Conservation (phyloP, 257 asterid genomes). For the Jacaranda mimosifolia region DNA sequence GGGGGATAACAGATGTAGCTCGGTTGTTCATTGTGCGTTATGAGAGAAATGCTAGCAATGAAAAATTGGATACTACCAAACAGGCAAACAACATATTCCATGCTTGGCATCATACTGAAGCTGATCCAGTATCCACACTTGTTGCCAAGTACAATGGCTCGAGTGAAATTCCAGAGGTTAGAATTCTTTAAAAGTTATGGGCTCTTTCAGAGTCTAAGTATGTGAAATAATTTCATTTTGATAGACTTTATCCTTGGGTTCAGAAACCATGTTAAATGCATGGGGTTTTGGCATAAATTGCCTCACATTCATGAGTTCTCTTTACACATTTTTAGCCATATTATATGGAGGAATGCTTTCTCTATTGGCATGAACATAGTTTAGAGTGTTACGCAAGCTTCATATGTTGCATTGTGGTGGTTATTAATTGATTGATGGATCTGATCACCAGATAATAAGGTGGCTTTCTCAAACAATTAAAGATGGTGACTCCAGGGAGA, state of each 20-base stretch:
- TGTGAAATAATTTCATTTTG: not conserved
- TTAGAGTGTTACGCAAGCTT: slow-evolving; percentile 17
- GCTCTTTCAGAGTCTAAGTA: slow-evolving; percentile 16
- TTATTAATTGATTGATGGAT: slow-evolving; percentile 28
- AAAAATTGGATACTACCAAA: slow-evolving; percentile 48
- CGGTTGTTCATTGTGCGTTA: slow-evolving; percentile 82
- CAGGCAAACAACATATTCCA: slow-evolving; percentile 56
- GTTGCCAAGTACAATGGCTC: slow-evolving; percentile 96
- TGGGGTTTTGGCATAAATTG: not conserved
- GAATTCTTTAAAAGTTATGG: slow-evolving; percentile 12
- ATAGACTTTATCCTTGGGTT: not conserved
- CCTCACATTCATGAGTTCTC: slow-evolving; percentile 16
- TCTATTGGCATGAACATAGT: not conserved
- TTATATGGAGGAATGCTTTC: not conserved
- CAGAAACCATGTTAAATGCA: not conserved
- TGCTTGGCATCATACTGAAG: slow-evolving; percentile 64
- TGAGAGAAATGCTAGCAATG: slow-evolving; percentile 61
- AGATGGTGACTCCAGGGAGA: slow-evolving; percentile 91
- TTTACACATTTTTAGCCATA: not conserved
- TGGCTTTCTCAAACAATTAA: slow-evolving; percentile 86
- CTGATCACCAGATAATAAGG: slow-evolving; percentile 64
- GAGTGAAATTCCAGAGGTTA: slow-evolving; percentile 74
- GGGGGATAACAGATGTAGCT: slow-evolving; percentile 68
- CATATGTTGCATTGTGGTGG: not conserved
- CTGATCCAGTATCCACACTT: slow-evolving; percentile 89